A percentile compares a stretch with the other conserved stretches of the same genome.
Evolutionary conservation across 2,329 filamentous ascomycete species (phyloP).

Genomic region (Pseudogymnoascus sp.): DNA sequence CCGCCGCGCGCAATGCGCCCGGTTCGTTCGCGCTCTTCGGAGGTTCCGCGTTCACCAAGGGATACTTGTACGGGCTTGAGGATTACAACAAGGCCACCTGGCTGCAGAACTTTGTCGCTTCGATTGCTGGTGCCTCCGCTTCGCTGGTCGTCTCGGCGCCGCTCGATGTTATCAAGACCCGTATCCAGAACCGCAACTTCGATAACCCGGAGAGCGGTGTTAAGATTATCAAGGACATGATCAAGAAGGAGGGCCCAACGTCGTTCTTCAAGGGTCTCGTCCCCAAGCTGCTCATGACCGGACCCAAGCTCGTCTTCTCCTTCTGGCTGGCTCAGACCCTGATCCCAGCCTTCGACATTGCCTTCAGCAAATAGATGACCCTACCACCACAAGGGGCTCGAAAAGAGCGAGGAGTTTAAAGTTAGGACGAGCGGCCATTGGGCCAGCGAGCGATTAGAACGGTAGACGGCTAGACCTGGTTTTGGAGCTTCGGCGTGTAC

Average conservation of each 20-base stretch:
- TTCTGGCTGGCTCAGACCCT: slow-evolving; percentile 99
- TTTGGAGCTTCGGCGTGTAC: slow-evolving; percentile 8
- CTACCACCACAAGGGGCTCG: neutral
- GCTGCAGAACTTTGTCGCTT: slow-evolving; percentile 96
- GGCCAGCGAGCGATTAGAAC: slow-evolving; percentile 7
- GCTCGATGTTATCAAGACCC: slow-evolving; percentile 94
- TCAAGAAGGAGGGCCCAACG: slow-evolving; percentile 73
- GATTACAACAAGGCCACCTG: slow-evolving; percentile 96
- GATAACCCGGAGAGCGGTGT: slow-evolving; percentile 94
- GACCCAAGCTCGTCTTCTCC: slow-evolving; percentile 96
- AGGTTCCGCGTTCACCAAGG: slow-evolving; percentile 94
- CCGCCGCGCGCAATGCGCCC: slow-evolving; percentile 90
- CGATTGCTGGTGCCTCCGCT: slow-evolving; percentile 87
- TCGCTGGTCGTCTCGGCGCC: slow-evolving; percentile 96
- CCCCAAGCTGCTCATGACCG: slow-evolving; percentile 98
- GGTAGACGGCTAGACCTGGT: slow-evolving; percentile 7
- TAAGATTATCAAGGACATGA: slow-evolving; percentile 87
- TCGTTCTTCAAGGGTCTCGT: slow-evolving; percentile 97
- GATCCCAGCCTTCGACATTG: slow-evolving; percentile 80
- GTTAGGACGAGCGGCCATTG: neutral
- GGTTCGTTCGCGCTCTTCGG: slow-evolving; percentile 98
- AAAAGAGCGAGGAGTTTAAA: neutral
- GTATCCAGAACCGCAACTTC: slow-evolving; percentile 98
- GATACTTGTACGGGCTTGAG: slow-evolving; percentile 79
- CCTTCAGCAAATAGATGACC: slow-evolving; percentile 16